Evolutionary conservation across 73 alveolate genomes (phyloP), one percentile per base, ranked within the genome.

Genomic region (Breviolum minutum): DNA sequence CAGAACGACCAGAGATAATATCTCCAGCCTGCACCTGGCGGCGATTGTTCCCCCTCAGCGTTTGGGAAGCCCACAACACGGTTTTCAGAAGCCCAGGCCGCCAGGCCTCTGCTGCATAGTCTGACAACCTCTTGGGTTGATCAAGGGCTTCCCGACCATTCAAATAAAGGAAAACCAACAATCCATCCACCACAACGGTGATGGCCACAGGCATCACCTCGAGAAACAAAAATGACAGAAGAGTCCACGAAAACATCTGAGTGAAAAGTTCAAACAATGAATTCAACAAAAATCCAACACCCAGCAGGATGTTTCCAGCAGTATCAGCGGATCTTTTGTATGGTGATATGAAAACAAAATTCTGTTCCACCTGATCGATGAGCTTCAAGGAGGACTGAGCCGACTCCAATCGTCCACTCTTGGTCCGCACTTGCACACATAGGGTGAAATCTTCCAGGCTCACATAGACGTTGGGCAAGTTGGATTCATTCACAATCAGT

Each of bases 391-490:
- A 70, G 30, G 96, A 90, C 40, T 90, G 96, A 5, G 87, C 96
- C 7, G 96, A 90, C 87, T 90, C 96, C 88, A 90, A 48, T 22
- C 96, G 19, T 14, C 96, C 96, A n/a, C 87, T 70, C 64, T 90
- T 90, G 30, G 96, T 90, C 62, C 96, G 96, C 64, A 90, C 96
- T 48, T 90, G 96, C 62, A 90, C 96, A 26, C 96, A 90, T 14
- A 90, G 87, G 32, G 96, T 90, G 76, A 90, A 90, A 74, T 90
- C 96, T 29, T 90, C 96, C 76, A 90, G 80, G 87, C 96, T 90
- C 77, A 90, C 96, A 48, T 61, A 90, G 88, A 90, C 96, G 63
- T 90, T 90, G 76, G 96, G 96, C 87, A 90, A 74, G 63, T 90
- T 90, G 88, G 87, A 71, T 77, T 90, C 96, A n/a, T 71, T 90